phyloP scores from a whole-genome alignment of 495 filamentous ascomycete genomes.

The Xylaria palmicola region DNA sequence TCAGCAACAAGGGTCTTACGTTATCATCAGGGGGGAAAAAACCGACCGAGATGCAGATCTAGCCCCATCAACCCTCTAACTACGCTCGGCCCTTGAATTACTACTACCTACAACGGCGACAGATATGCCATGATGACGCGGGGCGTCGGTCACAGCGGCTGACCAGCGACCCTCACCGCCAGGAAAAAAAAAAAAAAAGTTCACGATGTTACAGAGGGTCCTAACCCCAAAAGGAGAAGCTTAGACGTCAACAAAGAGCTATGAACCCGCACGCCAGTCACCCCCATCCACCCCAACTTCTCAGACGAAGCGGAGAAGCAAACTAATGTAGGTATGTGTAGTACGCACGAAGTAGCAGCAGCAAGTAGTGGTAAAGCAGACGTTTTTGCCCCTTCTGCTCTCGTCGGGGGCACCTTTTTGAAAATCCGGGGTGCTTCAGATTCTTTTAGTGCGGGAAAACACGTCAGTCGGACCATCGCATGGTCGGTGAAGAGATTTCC shows the following conservation, averaged over 20 bases:
- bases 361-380: background rate
- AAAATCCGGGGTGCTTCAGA: conserved; percentile 11
- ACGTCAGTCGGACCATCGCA: too few species aligned
- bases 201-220: conserved; percentile 10
- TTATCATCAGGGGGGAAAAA: background rate
- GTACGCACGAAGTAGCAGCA: too few species aligned
- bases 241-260: background rate
- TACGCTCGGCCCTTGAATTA: background rate
- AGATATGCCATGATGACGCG: conserved; percentile 10
- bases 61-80: too few species aligned
- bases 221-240: conserved; percentile 1
- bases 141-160: background rate
- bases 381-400: background rate
- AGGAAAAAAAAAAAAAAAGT: too few species aligned
- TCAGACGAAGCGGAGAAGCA: background rate
- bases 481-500: conserved; percentile 1
- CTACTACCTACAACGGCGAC: background rate
- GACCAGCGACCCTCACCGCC: conserved; percentile 4
- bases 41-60: background rate
- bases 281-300: conserved; percentile 5
- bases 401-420: background rate
- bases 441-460: conserved; percentile 1
- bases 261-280: background rate
- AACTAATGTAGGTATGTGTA: too few species aligned
- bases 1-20: background rate